These are phyloP conservation scores for Protomyces lactucae-debilis DNA, from an alignment of 1,139 yeast species.

Conservation along the genomic window DNA sequence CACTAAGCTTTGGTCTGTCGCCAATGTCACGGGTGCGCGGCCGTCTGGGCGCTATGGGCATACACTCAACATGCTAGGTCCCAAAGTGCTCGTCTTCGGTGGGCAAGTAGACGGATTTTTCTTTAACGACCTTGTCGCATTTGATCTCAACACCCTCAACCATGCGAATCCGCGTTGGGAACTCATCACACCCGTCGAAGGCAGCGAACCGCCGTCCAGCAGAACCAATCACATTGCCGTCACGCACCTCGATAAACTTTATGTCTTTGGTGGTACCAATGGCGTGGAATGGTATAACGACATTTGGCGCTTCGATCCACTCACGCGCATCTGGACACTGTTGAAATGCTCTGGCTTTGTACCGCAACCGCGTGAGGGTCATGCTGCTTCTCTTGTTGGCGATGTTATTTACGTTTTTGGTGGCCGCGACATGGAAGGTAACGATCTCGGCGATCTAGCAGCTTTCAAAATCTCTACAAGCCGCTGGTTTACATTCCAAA, in stretches of 20 bases:
- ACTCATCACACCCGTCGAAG: slow-evolving; percentile 53
- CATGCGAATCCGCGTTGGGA: slow-evolving; percentile 83
- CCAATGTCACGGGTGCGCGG: slow-evolving; percentile 53
- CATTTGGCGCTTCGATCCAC: slow-evolving; percentile 77
- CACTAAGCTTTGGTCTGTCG: slow-evolving; percentile 32
- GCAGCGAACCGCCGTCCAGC: slow-evolving; percentile 68
- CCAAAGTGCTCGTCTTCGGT: slow-evolving; percentile 80
- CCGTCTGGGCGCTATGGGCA: slow-evolving; percentile 96
- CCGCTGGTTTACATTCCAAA: slow-evolving; percentile 66
- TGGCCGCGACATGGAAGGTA: slow-evolving; percentile 77
- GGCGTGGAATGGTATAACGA: slow-evolving; percentile 71
- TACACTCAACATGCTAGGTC: slow-evolving; percentile 62
- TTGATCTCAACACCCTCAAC: slow-evolving; percentile 65
- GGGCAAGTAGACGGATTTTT: slow-evolving; percentile 90
- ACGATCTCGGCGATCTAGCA: slow-evolving; percentile 60
- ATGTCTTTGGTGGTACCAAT: slow-evolving; percentile 88
- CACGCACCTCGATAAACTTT: slow-evolving; percentile 70
- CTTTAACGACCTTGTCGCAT: slow-evolving; percentile 77
- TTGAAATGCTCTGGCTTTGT: slow-evolving; percentile 52
- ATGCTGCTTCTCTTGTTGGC: slow-evolving; percentile 73
- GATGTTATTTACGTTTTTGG: slow-evolving; percentile 84
- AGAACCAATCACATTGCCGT: slow-evolving; percentile 89
- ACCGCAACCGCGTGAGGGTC: slow-evolving; percentile 90
- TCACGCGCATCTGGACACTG: slow-evolving; percentile 57
- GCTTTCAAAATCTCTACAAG: slow-evolving; percentile 71